Base-by-base conservation (phyloP, 2,329 filamentous ascomycete species). In the Epichloe brachyelytri region DNA sequence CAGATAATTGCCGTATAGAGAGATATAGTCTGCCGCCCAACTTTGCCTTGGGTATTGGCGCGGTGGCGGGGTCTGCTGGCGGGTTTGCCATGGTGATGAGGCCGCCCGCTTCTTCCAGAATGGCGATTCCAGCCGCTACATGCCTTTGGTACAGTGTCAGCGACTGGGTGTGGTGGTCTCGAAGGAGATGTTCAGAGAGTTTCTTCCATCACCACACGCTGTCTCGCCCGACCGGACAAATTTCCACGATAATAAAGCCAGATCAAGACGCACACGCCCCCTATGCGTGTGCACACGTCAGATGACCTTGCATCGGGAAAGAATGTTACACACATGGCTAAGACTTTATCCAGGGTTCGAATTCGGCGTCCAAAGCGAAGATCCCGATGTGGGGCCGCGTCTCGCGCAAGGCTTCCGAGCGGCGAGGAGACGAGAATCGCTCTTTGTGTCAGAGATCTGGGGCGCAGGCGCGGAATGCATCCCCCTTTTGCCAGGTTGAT, bases 1-100 rank as follows among this genome's bases (percentile, higher is more conserved):
- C n/a, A 7, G 20, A 2, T n/a, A 34, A 22, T 15, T 65, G 79
- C 76, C 81, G 68, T 49, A 88, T 81, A 1, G 84, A 85, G 43
- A 89, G 68, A 64, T 88, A 89, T 8, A 88, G 61, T 26, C 86
- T 70, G 56, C 84, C 80, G 0, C 85, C 85, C 11, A 89, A 65
- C 48, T 72, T 73, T 1, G 78, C 79, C 10, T 81, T 76, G 46
- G 75, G 69, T 22, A 88, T 81, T 0, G 71, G 64, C 2, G 74
- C 77, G 1, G 71, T 79, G 11, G 72, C 71, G 12, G 68, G 64
- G 55, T 85, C 70, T 39, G 74, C 65, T 0, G 85, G 85, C 2
- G 85, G 83, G 58, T 88, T 88, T 0, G 84, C 85, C 3, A 81
- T 85, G 0, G 26, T 26, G 7, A 26, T 8, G 26, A 26, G 26